phyloP scores from a whole-genome alignment of 371 early-diverging fungal species.

The Mortierella sp. region DNA sequence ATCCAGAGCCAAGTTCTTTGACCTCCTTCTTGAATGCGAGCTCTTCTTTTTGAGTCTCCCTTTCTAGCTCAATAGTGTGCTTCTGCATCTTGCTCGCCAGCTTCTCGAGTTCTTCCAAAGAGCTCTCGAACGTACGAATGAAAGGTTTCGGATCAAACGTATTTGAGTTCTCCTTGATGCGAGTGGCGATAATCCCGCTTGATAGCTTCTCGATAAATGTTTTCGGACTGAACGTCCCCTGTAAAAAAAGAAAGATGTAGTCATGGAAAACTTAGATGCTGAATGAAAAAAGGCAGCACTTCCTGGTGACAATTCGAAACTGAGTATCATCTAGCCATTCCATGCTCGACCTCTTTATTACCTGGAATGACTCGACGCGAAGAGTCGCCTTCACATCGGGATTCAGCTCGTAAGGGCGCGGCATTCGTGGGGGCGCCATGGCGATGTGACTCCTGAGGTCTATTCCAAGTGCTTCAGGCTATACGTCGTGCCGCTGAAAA shows the following conservation, averaged over 20 bases:
- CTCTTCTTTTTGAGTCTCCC: conserved; percentile 78
- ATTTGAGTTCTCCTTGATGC: conserved; percentile 53
- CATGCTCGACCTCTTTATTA: too few relatives aligned
- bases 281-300: neutral
- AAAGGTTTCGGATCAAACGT: conserved; percentile 86
- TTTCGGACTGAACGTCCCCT: conserved; percentile 53
- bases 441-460: neutral
- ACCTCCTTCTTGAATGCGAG: conserved; percentile 79
- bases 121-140: conserved; percentile 89
- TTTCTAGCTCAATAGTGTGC: conserved; percentile 87
- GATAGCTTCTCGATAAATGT: conserved; percentile 49
- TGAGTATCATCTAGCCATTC: too few relatives aligned
- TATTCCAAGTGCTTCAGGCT: too few relatives aligned
- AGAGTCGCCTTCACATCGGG: conserved; percentile 50
- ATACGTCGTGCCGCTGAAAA: too few relatives aligned
- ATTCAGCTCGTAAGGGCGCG: conserved; percentile 48
- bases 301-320: neutral
- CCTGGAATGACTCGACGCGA: conserved; percentile 53
- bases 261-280: neutral
- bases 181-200: conserved; percentile 48
- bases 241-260: neutral
- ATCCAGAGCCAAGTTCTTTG: conserved; percentile 74
- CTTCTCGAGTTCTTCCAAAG: conserved; percentile 82
- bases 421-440: conserved; percentile 45
- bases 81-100: conserved; percentile 80